Percentiles rank a stretch among this genome's conserved stretches.
Evolutionary conservation across 2,329 filamentous ascomycete species (phyloP).

Genomic region (Oidium heveae): DNA sequence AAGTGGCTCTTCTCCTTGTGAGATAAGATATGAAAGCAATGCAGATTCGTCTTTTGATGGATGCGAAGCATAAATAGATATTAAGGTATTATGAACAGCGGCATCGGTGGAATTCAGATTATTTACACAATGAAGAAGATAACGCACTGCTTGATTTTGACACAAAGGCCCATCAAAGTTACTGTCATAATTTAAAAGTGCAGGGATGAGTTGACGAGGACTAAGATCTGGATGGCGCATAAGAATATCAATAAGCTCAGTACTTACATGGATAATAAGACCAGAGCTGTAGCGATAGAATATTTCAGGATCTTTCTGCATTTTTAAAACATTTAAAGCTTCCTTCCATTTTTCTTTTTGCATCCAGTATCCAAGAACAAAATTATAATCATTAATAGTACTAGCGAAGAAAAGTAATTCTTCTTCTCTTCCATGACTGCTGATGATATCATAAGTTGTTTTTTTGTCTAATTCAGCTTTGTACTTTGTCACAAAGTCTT

Average conservation of each 20-base stretch:
- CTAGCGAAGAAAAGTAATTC: slow-evolving; percentile 83
- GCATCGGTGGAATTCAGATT: slow-evolving; percentile 55
- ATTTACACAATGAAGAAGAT: slow-evolving; percentile 83
- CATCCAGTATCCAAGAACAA: slow-evolving; percentile 90
- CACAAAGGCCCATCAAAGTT: slow-evolving; percentile 38
- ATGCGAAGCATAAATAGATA: slow-evolving; percentile 84
- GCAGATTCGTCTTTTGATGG: slow-evolving; percentile 62
- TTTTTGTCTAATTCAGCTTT: slow-evolving; percentile 72
- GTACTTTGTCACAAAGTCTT: slow-evolving; percentile 67
- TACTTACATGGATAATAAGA: slow-evolving; percentile 70
- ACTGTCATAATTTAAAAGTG: slow-evolving; percentile 80
- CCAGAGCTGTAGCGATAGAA: slow-evolving; percentile 96
- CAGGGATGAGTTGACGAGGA: slow-evolving; percentile 71
- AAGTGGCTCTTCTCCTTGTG: slow-evolving; percentile 61
- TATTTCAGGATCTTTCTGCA: slow-evolving; percentile 72
- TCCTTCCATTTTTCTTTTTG: slow-evolving; percentile 83
- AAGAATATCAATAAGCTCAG: slow-evolving; percentile 78
- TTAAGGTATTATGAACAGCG: slow-evolving; percentile 86
- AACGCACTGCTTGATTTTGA: slow-evolving; percentile 79
- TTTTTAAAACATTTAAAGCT: slow-evolving; percentile 68
- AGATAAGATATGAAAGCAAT: slow-evolving; percentile 69
- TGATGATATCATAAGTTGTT: slow-evolving; percentile 87
- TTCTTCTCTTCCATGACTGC: slow-evolving; percentile 80
- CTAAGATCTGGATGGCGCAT: slow-evolving; percentile 77
- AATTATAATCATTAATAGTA: slow-evolving; percentile 73